phyloP scores from a whole-genome alignment of 352 stramenopile species.

The Phytophthora pseudosyringae region DNA sequence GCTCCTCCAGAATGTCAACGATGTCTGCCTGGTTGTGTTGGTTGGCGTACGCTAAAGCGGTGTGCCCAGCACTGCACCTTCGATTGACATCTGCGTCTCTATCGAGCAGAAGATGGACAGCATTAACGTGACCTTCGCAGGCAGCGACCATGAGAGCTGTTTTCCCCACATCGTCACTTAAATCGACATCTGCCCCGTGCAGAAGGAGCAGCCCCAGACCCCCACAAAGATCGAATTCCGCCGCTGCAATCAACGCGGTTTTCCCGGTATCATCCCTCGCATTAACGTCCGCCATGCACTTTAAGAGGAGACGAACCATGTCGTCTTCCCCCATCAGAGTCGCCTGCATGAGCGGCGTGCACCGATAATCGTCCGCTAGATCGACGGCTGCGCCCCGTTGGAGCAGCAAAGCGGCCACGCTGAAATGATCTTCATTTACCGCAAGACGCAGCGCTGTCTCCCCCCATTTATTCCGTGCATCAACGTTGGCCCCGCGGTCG shows the following conservation, averaged over 20 bases:
- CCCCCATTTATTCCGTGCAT: neutral
- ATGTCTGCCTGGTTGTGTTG: neutral
- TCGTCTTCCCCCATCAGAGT: neutral
- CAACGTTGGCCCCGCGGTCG: neutral
- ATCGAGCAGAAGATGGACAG: neutral
- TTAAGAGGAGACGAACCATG: neutral
- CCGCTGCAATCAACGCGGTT: neutral
- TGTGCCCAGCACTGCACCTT: slow-evolving; percentile 1
- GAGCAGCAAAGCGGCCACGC: neutral
- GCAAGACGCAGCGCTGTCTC: neutral
- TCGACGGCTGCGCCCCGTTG: neutral
- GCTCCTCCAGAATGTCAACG: neutral
- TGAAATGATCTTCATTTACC: slow-evolving; percentile 3
- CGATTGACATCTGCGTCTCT: neutral
- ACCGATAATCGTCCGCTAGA: neutral
- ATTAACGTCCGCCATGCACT: neutral
- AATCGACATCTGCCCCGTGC: neutral
- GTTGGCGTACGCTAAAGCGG: neutral
- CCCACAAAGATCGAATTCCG: neutral
- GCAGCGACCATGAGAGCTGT: neutral
- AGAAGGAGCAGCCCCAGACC: neutral
- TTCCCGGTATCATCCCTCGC: slow-evolving; percentile 1
- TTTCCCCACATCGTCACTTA: slow-evolving; percentile 4
- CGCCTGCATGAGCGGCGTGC: neutral
- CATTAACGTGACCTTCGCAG: neutral